Evolutionary conservation across 371 early-diverging fungal species (phyloP), one percentile per base, ranked within the genome.

Genomic region (Mucor sp.): DNA sequence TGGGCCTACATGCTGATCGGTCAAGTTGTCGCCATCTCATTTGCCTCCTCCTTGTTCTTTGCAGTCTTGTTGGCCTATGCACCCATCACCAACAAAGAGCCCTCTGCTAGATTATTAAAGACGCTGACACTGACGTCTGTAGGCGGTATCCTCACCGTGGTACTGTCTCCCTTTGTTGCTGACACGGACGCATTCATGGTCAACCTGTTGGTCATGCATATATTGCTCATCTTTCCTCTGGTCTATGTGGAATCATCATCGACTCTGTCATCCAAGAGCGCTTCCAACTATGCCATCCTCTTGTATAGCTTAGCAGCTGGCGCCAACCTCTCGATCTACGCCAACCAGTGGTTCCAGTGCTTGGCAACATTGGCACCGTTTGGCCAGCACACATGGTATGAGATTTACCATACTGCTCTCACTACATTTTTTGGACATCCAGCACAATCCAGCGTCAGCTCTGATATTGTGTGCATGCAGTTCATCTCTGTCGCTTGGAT

Each of bases 1-100:
- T 80, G 83, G 83, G 79, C 78, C 8, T 78, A 72, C 44, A 78
- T 82, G 79, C 3, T 80, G 9, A 33, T 82, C 4, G 80, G 83
- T 12, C 77, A 82, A 61, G 69, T 78, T 6, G 78, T 82, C 8
- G 83, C 80, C 4, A 78, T 82, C 11, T 82, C 83, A 4, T 63
- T 71, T 39, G 70, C 80, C 6, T 58, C 75, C 1, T 68, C 72
- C 5, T 43, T 82, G 4, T 78, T 80, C 33, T 80, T 78, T 72
- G 77, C 74, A 11, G 76, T 74, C n/a, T 65, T 79, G 57, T 11
- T 70, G 21, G 33, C 69, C 5, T 63, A 32, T 32, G 67, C 53
- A 2, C 56, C 53, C 4, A 28, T 25, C 12, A 12, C 19, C 5
- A 9, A 58, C 37, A 35, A 25, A 19, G 17, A 59, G 21, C 66